Evolutionary conservation across 2,329 filamentous ascomycete genomes (phyloP).

Genomic region (Pyrenochaeta sp.): DNA sequence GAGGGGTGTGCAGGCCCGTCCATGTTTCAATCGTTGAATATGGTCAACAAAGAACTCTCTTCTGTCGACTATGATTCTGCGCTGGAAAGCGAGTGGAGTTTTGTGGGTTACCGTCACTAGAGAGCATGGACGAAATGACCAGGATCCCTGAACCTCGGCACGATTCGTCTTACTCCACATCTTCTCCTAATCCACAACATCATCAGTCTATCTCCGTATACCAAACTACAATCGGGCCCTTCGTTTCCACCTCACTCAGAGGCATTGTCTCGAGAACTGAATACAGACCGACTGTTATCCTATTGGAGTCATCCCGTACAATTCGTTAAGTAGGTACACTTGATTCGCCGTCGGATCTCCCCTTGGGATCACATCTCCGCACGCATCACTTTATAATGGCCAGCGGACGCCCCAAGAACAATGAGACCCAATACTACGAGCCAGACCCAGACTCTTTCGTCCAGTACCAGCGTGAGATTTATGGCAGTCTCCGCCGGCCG

Average conservation of each 20-base stretch:
- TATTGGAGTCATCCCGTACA: not conserved
- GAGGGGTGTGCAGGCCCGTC: not conserved
- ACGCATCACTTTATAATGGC: constrained; percentile 13
- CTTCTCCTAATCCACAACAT: not conserved
- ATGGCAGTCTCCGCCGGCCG: constrained; percentile 46
- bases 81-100: not conserved
- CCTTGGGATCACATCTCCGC: not conserved
- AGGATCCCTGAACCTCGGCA: constrained; percentile 4
- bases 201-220: not conserved
- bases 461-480: constrained; percentile 49
- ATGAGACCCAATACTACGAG: constrained; percentile 32
- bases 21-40: too few species aligned
- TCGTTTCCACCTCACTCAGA: not conserved
- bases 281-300: not conserved
- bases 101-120: not conserved
- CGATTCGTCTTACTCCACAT: not conserved
- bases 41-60: not conserved
- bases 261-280: not conserved
- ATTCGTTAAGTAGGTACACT: not conserved
- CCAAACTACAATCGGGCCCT: not conserved
- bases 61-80: not conserved
- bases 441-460: constrained; percentile 48
- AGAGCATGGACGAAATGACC: not conserved
- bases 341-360: not conserved
- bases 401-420: constrained; percentile 6